Conservation (phyloP, 2,329 filamentous ascomycete species). For the Talaromyces sp. region DNA sequence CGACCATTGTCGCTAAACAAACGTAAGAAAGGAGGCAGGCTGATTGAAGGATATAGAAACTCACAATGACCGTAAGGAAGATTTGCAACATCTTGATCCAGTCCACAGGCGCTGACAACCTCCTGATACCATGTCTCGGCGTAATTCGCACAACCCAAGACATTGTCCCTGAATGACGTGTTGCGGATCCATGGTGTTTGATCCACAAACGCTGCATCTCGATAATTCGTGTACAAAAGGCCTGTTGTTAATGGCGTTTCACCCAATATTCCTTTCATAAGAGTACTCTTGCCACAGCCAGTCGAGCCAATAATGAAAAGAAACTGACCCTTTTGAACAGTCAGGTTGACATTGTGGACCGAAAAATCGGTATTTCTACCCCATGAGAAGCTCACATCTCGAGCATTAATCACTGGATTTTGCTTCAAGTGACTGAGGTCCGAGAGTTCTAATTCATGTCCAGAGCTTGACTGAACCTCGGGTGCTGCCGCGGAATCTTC, state of each 20-base stretch:
- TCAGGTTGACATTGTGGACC: constrained; percentile 52
- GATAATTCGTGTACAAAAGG: constrained; percentile 47
- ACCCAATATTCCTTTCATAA: constrained; percentile 47
- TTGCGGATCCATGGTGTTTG: constrained; percentile 36
- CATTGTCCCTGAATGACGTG: constrained; percentile 39
- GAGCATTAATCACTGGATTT: constrained; percentile 21
- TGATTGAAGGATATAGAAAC: constrained; percentile 60
- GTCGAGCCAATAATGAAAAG: constrained; percentile 61
- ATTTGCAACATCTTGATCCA: constrained; percentile 46
- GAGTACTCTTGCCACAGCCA: constrained; percentile 63
- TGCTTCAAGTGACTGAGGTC: neutral
- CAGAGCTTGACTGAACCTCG: neutral
- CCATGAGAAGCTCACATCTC: constrained; percentile 60
- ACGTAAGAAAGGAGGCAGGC: constrained; percentile 50
- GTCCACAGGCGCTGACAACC: constrained; percentile 37
- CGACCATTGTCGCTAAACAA: constrained; percentile 60
- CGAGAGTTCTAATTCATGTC: neutral
- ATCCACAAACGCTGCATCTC: constrained; percentile 45
- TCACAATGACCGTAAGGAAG: constrained; percentile 46
- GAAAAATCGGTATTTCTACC: constrained; percentile 56
- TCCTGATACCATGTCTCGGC: constrained; percentile 24
- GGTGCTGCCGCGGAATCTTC: constrained; percentile 38
- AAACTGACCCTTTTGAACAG: constrained; percentile 56
- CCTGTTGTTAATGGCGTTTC: constrained; percentile 38
- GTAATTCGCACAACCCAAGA: constrained; percentile 23